These are phyloP conservation scores for Sporothrix protearum DNA, from an alignment of 2,329 filamentous ascomycete species.

Conservation along the genomic window DNA sequence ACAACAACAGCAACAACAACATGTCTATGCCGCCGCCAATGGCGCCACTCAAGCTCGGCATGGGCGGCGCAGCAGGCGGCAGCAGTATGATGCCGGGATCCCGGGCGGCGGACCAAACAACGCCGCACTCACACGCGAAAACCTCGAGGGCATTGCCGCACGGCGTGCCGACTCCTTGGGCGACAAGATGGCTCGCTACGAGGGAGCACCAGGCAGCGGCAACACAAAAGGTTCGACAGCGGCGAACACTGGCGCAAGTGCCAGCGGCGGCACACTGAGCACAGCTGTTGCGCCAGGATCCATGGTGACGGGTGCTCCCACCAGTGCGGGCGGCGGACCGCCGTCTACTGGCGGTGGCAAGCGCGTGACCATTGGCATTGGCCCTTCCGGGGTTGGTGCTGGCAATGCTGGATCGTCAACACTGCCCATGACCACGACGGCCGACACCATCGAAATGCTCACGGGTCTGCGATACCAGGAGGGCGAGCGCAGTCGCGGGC, in stretches of 20 bases:
- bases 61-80: neutral
- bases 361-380: neutral
- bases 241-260: neutral
- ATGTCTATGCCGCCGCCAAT: slow-evolving; percentile 23
- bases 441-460: slow-evolving; percentile 88
- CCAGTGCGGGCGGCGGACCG: neutral
- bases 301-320: neutral
- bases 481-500: slow-evolving; percentile 81
- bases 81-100: too few species aligned
- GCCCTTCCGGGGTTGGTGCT: neutral
- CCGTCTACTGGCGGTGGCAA: neutral
- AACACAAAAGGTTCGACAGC: neutral
- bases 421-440: slow-evolving; percentile 52
- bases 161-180: slow-evolving; percentile 70
- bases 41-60: neutral
- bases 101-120: slow-evolving; percentile 46
- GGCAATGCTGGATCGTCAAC: neutral
- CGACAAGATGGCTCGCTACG: slow-evolving; percentile 81
- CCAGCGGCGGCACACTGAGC: neutral
- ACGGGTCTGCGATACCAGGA: slow-evolving; percentile 85
- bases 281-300: neutral
- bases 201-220: slow-evolving; percentile 44
- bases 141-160: slow-evolving; percentile 68
- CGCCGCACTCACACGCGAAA: slow-evolving; percentile 70
- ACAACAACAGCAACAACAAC: neutral